A percentile compares a stretch with the other conserved stretches of the same genome.
These are phyloP conservation scores for Wallacemonas rigidus DNA, from an alignment of 208 protist species.

Conservation along the genomic window DNA sequence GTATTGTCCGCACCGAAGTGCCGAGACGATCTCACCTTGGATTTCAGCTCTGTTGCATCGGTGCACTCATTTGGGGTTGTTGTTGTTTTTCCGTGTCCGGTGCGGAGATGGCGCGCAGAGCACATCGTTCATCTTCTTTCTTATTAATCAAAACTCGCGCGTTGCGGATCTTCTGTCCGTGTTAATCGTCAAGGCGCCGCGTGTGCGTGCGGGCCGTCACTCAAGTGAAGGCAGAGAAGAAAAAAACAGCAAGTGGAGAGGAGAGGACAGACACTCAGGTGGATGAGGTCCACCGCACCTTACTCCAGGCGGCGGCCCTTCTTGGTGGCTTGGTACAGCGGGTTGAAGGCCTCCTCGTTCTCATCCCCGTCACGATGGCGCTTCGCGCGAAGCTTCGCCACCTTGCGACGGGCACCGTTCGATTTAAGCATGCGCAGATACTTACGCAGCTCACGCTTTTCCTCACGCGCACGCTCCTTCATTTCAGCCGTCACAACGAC, in stretches of 20 bases:
- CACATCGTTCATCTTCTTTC: too few relatives aligned
- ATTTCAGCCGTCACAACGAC: conserved; percentile 82
- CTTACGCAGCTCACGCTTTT: conserved; percentile 81
- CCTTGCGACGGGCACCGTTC: conserved; percentile 82
- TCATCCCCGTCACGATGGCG: conserved; percentile 57
- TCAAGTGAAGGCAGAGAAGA: background rate
- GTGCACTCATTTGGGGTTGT: too few relatives aligned
- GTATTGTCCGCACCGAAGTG: too few relatives aligned
- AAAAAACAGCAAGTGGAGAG: background rate
- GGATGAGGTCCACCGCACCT: background rate
- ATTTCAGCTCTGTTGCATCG: too few relatives aligned
- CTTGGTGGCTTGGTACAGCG: conserved; percentile 37
- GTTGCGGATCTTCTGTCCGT: background rate
- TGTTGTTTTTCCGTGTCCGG: too few relatives aligned
- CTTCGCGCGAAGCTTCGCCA: conserved; percentile 74
- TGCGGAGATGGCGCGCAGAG: too few relatives aligned
- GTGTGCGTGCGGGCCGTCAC: background rate
- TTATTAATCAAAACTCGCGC: too few relatives aligned
- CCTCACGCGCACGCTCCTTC: conserved; percentile 72
- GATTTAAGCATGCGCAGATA: conserved; percentile 88
- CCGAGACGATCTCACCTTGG: too few relatives aligned
- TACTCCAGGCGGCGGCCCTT: conserved; percentile 64
- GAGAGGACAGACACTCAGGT: background rate
- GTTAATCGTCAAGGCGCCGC: background rate
- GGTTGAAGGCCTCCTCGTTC: conserved; percentile 66